A percentile compares a stretch with the other conserved stretches of the same genome.
Evolutionary conservation across 1,139 yeast genomes (phyloP).

Genomic region (Debaryomyces sp.): DNA sequence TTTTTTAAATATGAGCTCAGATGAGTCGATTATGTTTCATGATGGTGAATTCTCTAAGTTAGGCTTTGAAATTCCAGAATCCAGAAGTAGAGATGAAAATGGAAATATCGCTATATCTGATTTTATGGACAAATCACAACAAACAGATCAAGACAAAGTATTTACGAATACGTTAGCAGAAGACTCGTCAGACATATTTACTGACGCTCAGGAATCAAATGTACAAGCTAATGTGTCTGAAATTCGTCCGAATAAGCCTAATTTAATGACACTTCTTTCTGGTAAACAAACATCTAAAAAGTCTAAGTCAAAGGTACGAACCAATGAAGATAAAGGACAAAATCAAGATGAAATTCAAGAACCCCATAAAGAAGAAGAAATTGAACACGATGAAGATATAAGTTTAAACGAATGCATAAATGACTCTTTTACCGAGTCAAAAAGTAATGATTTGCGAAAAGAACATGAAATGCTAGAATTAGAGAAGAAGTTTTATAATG

Average conservation of each 20-base stretch:
- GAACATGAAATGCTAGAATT: conserved; percentile 31
- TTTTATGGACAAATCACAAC: not conserved
- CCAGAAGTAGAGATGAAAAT: not conserved
- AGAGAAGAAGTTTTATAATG: conserved; percentile 34
- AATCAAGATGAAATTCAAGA: not conserved
- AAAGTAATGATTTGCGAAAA: conserved; percentile 15
- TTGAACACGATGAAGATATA: not conserved
- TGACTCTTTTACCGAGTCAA: conserved; percentile 20
- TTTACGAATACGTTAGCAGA: not conserved
- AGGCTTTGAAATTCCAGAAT: conserved; percentile 12
- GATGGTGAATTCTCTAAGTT: conserved; percentile 22
- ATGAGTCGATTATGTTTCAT: conserved; percentile 2
- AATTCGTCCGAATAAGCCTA: not conserved
- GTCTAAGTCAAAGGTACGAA: not conserved
- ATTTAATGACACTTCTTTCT: conserved; percentile 14
- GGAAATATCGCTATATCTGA: not conserved
- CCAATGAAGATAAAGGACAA: not conserved
- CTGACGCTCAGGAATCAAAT: not conserved
- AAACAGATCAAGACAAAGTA: not conserved
- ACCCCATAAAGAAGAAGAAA: not conserved
- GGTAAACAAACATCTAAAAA: conserved; percentile 12
- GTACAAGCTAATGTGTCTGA: not conserved
- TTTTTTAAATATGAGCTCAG: not conserved
- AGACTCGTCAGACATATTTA: not conserved
- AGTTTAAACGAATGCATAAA: conserved; percentile 11